Conservation (phyloP, 2,329 filamentous ascomycete genomes). For the Sporothrix brunneoviolacea region DNA sequence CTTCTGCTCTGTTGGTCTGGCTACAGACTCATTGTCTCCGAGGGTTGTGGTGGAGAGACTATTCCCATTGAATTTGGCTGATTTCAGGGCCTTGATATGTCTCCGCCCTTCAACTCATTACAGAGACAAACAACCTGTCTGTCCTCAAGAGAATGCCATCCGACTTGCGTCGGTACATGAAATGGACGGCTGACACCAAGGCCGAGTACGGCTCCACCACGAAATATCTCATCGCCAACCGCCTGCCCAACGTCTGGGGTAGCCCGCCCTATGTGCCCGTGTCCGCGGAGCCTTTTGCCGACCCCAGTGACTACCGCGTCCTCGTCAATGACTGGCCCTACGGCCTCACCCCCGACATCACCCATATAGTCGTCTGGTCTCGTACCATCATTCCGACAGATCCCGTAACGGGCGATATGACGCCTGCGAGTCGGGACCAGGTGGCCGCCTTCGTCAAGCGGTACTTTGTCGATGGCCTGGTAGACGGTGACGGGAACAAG, state of each 20-base stretch:
- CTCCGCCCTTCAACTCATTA: too few species aligned
- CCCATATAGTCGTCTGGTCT: constrained; percentile 89
- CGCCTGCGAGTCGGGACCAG: constrained; percentile 51
- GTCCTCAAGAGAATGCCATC: constrained; percentile 73
- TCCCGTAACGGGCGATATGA: constrained; percentile 63
- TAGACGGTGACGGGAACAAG: constrained; percentile 20
- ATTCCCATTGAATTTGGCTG: too few species aligned
- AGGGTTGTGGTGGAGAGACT: too few species aligned
- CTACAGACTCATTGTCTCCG: background rate
- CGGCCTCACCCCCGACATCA: constrained; percentile 56
- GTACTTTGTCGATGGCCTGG: constrained; percentile 59
- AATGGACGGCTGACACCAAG: constrained; percentile 66
- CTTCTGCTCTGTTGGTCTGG: background rate
- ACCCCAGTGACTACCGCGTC: constrained; percentile 58
- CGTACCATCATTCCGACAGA: constrained; percentile 75
- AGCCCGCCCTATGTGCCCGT: constrained; percentile 47
- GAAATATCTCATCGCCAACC: constrained; percentile 66
- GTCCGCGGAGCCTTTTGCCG: constrained; percentile 45
- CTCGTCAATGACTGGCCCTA: constrained; percentile 94
- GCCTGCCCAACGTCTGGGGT: constrained; percentile 63
- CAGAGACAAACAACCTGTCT: constrained; percentile 57
- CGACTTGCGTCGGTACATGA: constrained; percentile 71
- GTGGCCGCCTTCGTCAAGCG: constrained; percentile 64
- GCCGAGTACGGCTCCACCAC: constrained; percentile 72
- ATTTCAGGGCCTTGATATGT: background rate